Evolutionary conservation across 805 yeast genomes (phyloP), one percentile per base, ranked within the genome.

Genomic region (Henningerozyma blattae): DNA sequence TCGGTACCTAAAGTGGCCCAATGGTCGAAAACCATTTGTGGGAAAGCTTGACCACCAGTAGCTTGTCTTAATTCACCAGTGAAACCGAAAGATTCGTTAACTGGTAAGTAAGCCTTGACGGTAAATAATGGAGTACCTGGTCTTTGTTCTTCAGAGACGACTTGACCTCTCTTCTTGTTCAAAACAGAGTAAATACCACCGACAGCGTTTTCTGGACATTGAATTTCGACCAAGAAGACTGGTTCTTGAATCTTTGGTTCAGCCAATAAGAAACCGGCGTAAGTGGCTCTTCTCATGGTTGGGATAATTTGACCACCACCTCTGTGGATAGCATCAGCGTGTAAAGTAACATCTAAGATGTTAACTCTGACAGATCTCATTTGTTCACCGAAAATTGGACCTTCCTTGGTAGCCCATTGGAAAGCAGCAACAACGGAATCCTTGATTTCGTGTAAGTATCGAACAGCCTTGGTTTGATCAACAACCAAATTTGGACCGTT

Each of bases 21-120:
- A 70, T 89, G 97, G 70, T 89, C 96, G 70, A 89, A 89, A 68
- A 89, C 91, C 93, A 89, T 76, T 75, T 89, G 96, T 72, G 97
- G 97, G 97, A 89, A 89, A 67, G 97, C 97, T 78, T 89, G 97
- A 69, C 97, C 97, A 82, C 95, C 95, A 61, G 97, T 89, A 63
- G 96, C 95, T 74, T 87, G 95, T 77, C 97, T 84, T 64, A 89
- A 81, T 62, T 86, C 94, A 74, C 93, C 89, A 59, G 94, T 81
- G 94, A 89, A 89, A 81, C 97, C 97, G 80, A 89, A 89, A 41
- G 97, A 89, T 77, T 89, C 97, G 73, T 87, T 89, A 57, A 89
- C 95, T 66, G 97, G 97, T 72, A 89, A 77, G 94, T 86, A 82
- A 58, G 97, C 97, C 84, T 89, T 89, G 69, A 89, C 93, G 59